A percentile compares a stretch with the other conserved stretches of the same genome.
phyloP scores from a whole-genome alignment of 768 basidiomycete species.

The Filobasidium floriforme region DNA sequence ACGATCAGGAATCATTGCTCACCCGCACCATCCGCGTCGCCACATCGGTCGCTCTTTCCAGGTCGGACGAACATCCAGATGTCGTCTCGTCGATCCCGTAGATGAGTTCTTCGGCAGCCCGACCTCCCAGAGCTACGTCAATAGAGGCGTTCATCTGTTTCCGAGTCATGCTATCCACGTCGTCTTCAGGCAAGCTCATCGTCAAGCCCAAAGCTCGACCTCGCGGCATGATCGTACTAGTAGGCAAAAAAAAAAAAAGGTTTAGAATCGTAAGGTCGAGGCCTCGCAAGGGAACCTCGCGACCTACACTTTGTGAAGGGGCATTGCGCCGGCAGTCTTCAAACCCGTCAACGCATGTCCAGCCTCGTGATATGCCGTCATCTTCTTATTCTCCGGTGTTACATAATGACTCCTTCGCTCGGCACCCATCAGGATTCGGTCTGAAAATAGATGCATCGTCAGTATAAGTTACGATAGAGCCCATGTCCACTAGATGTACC shows the following conservation, averaged over 20 bases:
- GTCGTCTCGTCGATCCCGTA: slow-evolving; percentile 82
- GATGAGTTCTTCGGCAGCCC: slow-evolving; percentile 89
- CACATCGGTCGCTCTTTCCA: slow-evolving; percentile 67
- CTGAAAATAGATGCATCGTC: slow-evolving; percentile 47
- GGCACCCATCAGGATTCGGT: slow-evolving; percentile 93
- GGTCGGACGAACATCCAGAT: slow-evolving; percentile 85
- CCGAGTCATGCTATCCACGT: slow-evolving; percentile 44
- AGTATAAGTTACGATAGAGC: not conserved
- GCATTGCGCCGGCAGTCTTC: slow-evolving; percentile 91
- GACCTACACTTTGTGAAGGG: slow-evolving; percentile 75
- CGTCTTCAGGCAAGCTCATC: slow-evolving; percentile 46
- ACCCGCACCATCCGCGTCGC: slow-evolving; percentile 87
- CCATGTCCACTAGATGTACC: slow-evolving; percentile 33
- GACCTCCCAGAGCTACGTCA: slow-evolving; percentile 88
- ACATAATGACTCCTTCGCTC: slow-evolving; percentile 86
- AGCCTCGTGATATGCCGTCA: slow-evolving; percentile 91
- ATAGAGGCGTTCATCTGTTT: slow-evolving; percentile 51
- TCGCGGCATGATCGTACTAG: slow-evolving; percentile 78
- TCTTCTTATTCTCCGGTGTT: slow-evolving; percentile 72
- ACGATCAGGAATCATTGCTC: slow-evolving; percentile 30
- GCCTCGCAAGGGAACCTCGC: too few species aligned
- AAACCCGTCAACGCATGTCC: slow-evolving; percentile 91
- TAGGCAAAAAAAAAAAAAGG: too few species aligned
- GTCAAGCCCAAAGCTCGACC: slow-evolving; percentile 75
- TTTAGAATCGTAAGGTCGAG: too few species aligned